Percentiles rank a stretch among this genome's conserved stretches.
phyloP scores from a whole-genome alignment of 169 alveolate genomes.

The Ophryocystis elektroscirrha region DNA sequence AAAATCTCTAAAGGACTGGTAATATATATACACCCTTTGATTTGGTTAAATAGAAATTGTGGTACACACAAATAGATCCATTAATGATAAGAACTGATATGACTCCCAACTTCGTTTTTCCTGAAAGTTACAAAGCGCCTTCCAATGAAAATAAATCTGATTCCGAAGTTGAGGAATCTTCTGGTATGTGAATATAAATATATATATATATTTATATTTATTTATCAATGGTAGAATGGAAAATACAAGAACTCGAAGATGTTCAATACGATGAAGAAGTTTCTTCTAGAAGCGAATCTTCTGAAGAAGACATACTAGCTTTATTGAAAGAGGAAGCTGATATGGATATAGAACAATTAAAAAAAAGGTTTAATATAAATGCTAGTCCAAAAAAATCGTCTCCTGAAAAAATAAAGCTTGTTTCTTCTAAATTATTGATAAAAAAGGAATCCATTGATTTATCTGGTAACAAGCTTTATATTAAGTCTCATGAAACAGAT shows the following conservation, averaged over 20 bases:
- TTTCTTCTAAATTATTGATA: not conserved
- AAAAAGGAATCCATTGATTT: not conserved
- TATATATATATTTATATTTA: not conserved
- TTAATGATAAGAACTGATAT: no score
- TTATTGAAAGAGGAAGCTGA: constrained; percentile 17
- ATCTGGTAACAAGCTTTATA: not conserved
- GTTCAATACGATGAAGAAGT: constrained; percentile 4
- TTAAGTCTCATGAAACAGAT: not conserved
- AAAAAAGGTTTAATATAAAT: not conserved
- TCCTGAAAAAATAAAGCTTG: not conserved
- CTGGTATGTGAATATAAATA: not conserved
- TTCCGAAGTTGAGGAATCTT: not conserved
- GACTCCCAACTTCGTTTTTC: no score
- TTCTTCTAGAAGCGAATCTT: not conserved
- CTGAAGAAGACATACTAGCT: constrained; percentile 8
- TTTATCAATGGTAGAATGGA: not conserved
- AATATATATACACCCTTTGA: no score
- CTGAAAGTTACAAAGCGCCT: constrained; percentile 6
- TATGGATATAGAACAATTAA: constrained; percentile 4
- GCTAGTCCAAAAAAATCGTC: not conserved
- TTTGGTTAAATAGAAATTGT: no score
- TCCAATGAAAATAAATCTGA: not conserved
- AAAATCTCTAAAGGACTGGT: no score
- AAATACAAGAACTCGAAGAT: constrained; percentile 3
- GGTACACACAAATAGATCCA: no score